Evolutionary conservation across 148 eudicot genomes (phyloP).

Genomic region (Arctostaphylos glauca): DNA sequence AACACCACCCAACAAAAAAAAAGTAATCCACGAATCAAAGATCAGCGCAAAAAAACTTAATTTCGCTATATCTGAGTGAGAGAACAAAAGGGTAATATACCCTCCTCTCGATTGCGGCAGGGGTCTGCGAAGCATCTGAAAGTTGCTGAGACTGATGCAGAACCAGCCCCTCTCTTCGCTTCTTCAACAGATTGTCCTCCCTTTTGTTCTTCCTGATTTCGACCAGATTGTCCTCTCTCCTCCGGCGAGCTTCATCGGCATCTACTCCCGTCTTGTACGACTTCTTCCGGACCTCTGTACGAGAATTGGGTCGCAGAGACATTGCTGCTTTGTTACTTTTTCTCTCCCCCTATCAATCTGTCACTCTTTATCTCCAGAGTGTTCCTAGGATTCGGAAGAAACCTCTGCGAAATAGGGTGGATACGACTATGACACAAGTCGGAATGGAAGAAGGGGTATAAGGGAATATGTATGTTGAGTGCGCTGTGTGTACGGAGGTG

Average conservation of each 20-base stretch:
- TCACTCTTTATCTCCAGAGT: not conserved
- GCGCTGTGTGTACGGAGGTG: no score
- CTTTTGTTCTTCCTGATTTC: constrained; percentile 93
- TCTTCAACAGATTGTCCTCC: constrained; percentile 77
- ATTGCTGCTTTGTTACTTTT: constrained; percentile 20
- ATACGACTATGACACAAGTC: no score
- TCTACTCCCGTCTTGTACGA: constrained; percentile 84
- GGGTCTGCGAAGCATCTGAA: constrained; percentile 52
- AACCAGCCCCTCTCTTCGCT: constrained; percentile 64
- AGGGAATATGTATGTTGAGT: not conserved
- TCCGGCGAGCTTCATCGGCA: constrained; percentile 81
- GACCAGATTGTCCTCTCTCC: constrained; percentile 85
- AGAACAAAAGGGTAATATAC: constrained; percentile 26
- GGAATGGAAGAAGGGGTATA: no score
- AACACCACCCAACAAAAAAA: not conserved
- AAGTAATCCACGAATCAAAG: constrained; percentile 22
- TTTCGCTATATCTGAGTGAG: not conserved
- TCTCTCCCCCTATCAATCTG: not conserved
- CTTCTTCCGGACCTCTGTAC: constrained; percentile 77
- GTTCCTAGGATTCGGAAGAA: not conserved
- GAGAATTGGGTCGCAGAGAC: constrained; percentile 71
- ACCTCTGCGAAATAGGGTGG: not conserved
- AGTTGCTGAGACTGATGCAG: constrained; percentile 42
- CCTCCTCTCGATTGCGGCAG: constrained; percentile 46
- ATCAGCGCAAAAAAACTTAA: constrained; percentile 15